phyloP scores from a whole-genome alignment of 1,139 yeast genomes.

The Suhomyces taliae region DNA sequence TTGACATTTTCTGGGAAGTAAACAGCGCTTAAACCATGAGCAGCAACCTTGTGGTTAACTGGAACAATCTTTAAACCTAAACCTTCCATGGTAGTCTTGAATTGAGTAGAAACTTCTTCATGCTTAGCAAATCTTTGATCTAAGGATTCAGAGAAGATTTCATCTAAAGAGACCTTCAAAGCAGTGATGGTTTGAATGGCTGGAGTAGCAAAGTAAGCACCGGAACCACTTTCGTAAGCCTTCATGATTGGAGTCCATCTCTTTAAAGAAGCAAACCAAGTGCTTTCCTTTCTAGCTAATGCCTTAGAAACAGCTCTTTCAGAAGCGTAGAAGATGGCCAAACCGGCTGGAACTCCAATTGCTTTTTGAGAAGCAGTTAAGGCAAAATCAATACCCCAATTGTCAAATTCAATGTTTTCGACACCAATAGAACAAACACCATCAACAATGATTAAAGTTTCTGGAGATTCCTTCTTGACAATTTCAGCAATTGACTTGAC shows the following conservation, averaged over 20 bases:
- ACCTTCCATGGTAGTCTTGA: slow-evolving; percentile 57
- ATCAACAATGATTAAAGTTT: slow-evolving; percentile 81
- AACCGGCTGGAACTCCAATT: slow-evolving; percentile 91
- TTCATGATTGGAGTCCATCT: slow-evolving; percentile 90
- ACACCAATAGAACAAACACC: slow-evolving; percentile 95
- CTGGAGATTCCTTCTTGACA: slow-evolving; percentile 69
- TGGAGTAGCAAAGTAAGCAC: slow-evolving; percentile 93
- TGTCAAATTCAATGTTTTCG: slow-evolving; percentile 80
- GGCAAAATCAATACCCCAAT: slow-evolving; percentile 88
- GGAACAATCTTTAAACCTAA: slow-evolving; percentile 74
- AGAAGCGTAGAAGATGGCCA: slow-evolving; percentile 75
- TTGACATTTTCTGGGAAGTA: slow-evolving; percentile 77
- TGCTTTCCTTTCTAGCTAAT: slow-evolving; percentile 54
- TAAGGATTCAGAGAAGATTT: slow-evolving; percentile 61
- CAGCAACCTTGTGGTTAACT: slow-evolving; percentile 58
- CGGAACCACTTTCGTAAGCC: slow-evolving; percentile 79
- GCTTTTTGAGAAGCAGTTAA: slow-evolving; percentile 96
- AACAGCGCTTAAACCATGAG: slow-evolving; percentile 86
- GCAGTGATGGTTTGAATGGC: slow-evolving; percentile 87
- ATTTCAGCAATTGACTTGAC: slow-evolving; percentile 62
- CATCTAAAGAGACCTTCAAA: slow-evolving; percentile 72
- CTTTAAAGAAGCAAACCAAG: slow-evolving; percentile 74
- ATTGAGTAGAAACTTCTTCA: slow-evolving; percentile 57
- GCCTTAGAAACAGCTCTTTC: slow-evolving; percentile 71
- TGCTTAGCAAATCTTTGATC: slow-evolving; percentile 66